Evolutionary conservation across 2,329 filamentous ascomycete genomes (phyloP).

Genomic region (Keithomyces neogunnii): DNA sequence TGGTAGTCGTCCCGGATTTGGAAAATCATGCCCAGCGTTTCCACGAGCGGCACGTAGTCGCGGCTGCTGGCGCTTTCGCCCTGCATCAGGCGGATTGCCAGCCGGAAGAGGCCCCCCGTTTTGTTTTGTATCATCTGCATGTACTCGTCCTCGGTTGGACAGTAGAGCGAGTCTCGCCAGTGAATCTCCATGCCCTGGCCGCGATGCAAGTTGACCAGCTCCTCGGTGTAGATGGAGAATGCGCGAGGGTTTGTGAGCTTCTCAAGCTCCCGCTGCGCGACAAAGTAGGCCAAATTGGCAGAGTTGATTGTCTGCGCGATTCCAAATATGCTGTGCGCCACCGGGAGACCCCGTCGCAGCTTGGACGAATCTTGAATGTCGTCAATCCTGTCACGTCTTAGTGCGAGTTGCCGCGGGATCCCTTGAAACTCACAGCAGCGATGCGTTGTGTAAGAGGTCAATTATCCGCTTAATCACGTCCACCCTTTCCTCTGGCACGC

Average conservation of each 20-base stretch:
- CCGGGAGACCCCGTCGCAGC: conserved; percentile 37
- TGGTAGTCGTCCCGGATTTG: conserved; percentile 9
- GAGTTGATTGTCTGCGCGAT: conserved; percentile 42
- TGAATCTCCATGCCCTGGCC: conserved; percentile 82
- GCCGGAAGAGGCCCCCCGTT: conserved; percentile 70
- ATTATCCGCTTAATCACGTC: conserved; percentile 65
- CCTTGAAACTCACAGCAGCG: conserved; percentile 6
- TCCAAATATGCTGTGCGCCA: conserved; percentile 40
- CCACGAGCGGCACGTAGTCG: conserved; percentile 5
- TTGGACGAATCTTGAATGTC: conserved; percentile 39
- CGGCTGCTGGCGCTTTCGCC: conserved; percentile 36
- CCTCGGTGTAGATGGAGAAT: conserved; percentile 65
- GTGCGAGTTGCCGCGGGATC: conserved; percentile 11
- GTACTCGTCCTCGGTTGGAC: conserved; percentile 73
- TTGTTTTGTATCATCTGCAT: conserved; percentile 81
- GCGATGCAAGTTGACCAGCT: conserved; percentile 68
- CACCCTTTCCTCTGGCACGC: conserved; percentile 58
- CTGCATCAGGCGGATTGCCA: conserved; percentile 78
- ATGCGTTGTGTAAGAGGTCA: conserved; percentile 63
- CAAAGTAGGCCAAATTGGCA: conserved; percentile 39
- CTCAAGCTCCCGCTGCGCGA: conserved; percentile 31
- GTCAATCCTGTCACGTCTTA: conserved; percentile 42
- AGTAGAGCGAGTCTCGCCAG: conserved; percentile 72
- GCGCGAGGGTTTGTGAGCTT: conserved; percentile 52
- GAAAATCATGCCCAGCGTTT: conserved; percentile 4